phyloP scores from a whole-genome alignment of 805 yeast genomes.

The Clavispora santaluciae region DNA sequence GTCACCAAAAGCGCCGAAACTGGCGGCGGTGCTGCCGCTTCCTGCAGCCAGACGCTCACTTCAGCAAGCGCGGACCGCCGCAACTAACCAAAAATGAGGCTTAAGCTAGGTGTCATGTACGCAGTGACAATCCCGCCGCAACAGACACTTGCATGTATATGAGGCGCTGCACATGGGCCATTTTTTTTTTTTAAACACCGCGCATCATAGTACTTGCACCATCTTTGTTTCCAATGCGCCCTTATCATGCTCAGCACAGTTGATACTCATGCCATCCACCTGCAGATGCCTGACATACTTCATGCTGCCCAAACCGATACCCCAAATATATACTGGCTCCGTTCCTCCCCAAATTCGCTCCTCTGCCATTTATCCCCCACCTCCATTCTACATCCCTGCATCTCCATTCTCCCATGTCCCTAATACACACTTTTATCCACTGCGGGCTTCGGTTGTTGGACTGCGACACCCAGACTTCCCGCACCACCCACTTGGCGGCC shows the following conservation, averaged over 20 bases:
- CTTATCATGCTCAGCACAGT: neutral
- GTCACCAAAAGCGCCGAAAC: no score
- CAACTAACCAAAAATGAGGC: neutral
- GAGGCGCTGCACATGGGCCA: neutral
- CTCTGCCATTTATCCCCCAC: no score
- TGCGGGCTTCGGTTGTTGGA: constrained; percentile 10
- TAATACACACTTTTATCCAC: constrained; percentile 5
- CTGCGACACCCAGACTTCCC: constrained; percentile 1
- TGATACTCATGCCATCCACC: neutral
- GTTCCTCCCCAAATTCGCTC: no score
- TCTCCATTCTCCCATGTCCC: neutral
- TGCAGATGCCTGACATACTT: neutral
- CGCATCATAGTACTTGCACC: neutral
- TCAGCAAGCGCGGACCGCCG: no score
- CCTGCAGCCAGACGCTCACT: no score
- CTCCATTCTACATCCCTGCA: no score
- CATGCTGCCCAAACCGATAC: neutral
- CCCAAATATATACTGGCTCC: neutral
- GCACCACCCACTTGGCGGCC: constrained; percentile 7
- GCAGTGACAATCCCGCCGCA: neutral
- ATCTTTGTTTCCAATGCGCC: neutral
- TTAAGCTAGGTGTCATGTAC: neutral
- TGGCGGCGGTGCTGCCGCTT: no score
- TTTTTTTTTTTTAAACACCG: neutral
- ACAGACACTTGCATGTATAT: neutral